Conservation (phyloP, 768 basidiomycete species). For the Coprinellus micaceus region DNA sequence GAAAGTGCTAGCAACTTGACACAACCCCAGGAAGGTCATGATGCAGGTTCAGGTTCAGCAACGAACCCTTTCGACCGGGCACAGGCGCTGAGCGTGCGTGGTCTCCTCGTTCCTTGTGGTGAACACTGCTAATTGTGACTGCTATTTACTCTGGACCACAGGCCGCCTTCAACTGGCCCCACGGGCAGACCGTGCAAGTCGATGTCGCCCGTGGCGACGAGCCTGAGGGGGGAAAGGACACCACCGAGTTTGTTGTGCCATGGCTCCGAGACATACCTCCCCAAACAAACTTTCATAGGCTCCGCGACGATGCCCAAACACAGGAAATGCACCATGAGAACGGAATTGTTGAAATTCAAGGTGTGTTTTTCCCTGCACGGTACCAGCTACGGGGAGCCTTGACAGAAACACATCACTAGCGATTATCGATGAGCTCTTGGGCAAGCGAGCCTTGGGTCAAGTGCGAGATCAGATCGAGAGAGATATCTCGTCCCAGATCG, state of each 20-base stretch:
- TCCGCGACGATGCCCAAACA: constrained; percentile 39
- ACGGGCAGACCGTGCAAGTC: constrained; percentile 41
- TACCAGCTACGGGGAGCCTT: not conserved
- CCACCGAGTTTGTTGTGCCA: constrained; percentile 34
- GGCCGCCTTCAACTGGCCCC: constrained; percentile 43
- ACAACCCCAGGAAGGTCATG: no score
- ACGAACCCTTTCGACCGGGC: constrained; percentile 6
- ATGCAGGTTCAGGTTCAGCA: not conserved
- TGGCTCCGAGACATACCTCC: not conserved
- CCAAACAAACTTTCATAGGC: constrained; percentile 23
- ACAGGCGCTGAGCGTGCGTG: constrained; percentile 9
- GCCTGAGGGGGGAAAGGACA: constrained; percentile 36
- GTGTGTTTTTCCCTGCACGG: constrained; percentile 24
- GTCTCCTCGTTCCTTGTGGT: not conserved
- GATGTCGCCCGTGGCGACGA: constrained; percentile 36
- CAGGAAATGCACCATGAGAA: constrained; percentile 43
- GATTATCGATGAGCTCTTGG: constrained; percentile 44
- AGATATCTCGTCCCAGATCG: constrained; percentile 46
- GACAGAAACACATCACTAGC: no score
- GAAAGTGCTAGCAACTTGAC: no score
- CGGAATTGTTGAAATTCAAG: constrained; percentile 46
- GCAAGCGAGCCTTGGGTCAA: constrained; percentile 40
- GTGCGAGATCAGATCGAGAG: constrained; percentile 46
- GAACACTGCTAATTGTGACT: no score
- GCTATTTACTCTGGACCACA: constrained; percentile 15